Percentiles rank a stretch among this genome's conserved stretches.
Conservation (phyloP, 148 eudicot genomes). For the Drosera capensis region DNA sequence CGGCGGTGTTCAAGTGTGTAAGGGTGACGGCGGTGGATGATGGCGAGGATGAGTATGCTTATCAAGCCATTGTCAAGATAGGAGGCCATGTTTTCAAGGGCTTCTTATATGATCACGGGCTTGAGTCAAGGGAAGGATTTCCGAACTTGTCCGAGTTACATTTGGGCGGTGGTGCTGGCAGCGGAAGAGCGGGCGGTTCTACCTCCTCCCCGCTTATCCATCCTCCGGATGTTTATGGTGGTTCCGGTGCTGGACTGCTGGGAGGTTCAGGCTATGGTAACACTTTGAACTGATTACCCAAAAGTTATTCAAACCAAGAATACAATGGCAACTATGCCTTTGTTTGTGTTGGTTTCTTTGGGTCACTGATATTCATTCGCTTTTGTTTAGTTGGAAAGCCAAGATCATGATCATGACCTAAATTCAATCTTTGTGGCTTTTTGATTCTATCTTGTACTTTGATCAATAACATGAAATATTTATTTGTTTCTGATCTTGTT, state of each 20-base stretch:
- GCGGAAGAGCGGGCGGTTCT: conserved; percentile 25
- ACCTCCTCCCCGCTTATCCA: conserved; percentile 30
- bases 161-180: conserved; percentile 34
- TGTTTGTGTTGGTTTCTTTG: too few relatives aligned
- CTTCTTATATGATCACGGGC: conserved; percentile 73
- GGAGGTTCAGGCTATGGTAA: conserved; percentile 67
- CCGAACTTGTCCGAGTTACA: conserved; percentile 72
- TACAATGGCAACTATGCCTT: too few relatives aligned
- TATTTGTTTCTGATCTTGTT: too few relatives aligned
- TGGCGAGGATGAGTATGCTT: conserved; percentile 74
- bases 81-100: conserved; percentile 93
- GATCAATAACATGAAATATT: too few relatives aligned
- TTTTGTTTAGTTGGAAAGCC: too few relatives aligned
- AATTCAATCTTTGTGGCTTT: too few relatives aligned
- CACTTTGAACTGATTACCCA: conserved; percentile 27
- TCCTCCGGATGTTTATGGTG: conserved; percentile 32
- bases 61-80: conserved; percentile 64
- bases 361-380: too few relatives aligned
- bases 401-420: too few relatives aligned
- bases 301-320: too few relatives aligned
- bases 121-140: conserved; percentile 45
- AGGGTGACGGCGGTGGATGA: conserved; percentile 71
- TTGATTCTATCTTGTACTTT: too few relatives aligned
- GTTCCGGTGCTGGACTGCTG: conserved; percentile 36
- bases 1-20: conserved; percentile 84